These are phyloP conservation scores for Penstemon barbatus DNA, from an alignment of 257 asterid species.

Conservation along the genomic window DNA sequence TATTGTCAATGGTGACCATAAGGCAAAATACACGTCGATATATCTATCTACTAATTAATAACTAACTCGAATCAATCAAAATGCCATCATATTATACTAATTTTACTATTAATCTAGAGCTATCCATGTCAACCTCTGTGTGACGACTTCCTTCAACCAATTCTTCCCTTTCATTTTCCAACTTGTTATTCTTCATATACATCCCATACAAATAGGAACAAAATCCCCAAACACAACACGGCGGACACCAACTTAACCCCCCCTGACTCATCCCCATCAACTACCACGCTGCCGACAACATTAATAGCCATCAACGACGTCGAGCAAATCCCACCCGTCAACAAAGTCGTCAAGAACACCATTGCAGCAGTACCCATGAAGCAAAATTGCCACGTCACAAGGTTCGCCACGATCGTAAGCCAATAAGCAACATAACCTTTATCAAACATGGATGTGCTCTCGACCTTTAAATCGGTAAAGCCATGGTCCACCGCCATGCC, in stretches of 20 bases:
- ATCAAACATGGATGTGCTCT: conserved; percentile 45
- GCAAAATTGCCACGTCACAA: conserved; percentile 62
- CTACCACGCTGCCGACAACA: conserved; percentile 56
- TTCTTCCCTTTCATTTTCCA: not conserved
- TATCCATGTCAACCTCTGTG: not conserved
- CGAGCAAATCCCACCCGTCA: conserved; percentile 74
- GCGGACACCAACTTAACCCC: conserved; percentile 57
- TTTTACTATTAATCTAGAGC: too few species aligned
- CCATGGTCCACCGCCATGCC: conserved; percentile 54
- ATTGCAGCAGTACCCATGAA: conserved; percentile 83
- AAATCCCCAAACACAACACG: conserved; percentile 65
- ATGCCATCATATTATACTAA: too few species aligned
- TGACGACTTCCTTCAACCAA: not conserved
- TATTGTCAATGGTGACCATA: too few species aligned
- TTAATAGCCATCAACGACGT: conserved; percentile 64
- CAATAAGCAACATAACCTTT: conserved; percentile 52
- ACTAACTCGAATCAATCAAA: too few species aligned
- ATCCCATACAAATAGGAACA: conserved; percentile 60
- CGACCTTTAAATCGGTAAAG: conserved; percentile 40
- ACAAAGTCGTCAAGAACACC: conserved; percentile 70
- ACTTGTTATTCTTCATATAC: conserved; percentile 29
- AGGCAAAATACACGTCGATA: too few species aligned
- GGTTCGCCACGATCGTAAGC: conserved; percentile 37
- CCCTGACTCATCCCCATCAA: conserved; percentile 56
- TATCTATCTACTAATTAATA: too few species aligned